Evolutionary conservation across 2,329 filamentous ascomycete species (phyloP).

Genomic region (Claviceps capensis): DNA sequence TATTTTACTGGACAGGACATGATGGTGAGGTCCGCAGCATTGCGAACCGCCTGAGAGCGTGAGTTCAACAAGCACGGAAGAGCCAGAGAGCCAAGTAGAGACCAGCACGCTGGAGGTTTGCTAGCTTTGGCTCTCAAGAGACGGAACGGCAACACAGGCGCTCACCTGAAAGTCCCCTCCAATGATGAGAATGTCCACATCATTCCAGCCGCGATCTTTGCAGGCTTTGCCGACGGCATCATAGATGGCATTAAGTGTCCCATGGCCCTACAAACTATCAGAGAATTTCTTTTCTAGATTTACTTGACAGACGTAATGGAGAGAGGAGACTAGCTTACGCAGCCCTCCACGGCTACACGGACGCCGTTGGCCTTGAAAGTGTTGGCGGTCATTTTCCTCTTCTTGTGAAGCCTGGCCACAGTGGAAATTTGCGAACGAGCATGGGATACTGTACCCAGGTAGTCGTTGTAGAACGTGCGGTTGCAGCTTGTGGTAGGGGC

Average conservation of each 20-base stretch:
- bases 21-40: constrained; percentile 72
- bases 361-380: constrained; percentile 34
- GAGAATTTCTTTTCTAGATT: no score
- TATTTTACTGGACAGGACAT: constrained; percentile 88
- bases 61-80: not conserved
- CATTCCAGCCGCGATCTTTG: constrained; percentile 59
- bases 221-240: constrained; percentile 58
- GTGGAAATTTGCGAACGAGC: not conserved
- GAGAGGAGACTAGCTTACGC: constrained; percentile 39
- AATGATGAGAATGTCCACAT: constrained; percentile 82
- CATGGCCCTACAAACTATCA: constrained; percentile 50
- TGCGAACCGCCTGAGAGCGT: constrained; percentile 59
- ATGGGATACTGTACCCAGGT: not conserved
- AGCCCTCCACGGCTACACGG: constrained; percentile 75
- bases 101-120: not conserved
- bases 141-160: not conserved
- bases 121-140: not conserved
- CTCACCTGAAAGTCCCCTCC: constrained; percentile 84
- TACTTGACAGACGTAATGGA: not conserved
- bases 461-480: not conserved
- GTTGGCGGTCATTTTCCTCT: constrained; percentile 13
- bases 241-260: constrained; percentile 84
- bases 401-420: not conserved
- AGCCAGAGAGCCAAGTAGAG: not conserved
- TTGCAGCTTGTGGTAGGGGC: not conserved